Evolutionary conservation across 192 early-diverging fungal species (phyloP), one percentile per base, ranked within the genome.

Genomic region (Coemansia furcata): DNA sequence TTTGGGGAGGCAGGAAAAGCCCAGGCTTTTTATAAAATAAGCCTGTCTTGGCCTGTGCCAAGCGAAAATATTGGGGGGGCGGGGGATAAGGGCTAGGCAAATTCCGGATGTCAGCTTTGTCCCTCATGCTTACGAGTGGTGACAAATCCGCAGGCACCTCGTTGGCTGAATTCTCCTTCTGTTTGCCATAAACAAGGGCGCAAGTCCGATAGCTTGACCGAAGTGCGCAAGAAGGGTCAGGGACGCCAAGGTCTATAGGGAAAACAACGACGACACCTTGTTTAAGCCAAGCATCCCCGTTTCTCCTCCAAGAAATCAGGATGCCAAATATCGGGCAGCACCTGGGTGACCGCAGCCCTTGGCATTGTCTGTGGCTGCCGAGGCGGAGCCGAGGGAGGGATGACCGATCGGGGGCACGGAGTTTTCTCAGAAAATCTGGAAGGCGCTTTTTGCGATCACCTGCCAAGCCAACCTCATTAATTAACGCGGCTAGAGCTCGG

Each of bases 81-180:
- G 30, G 54, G 54, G 54, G 30, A 55, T 33, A 50, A 55, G 54
- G 30, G 54, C 54, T 14, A n/a, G 26, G 30, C 50, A 32, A 32
- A 55, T 17, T 55, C 54, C 54, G 10, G 30, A 23, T 50, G n/a
- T 23, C 47, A 6, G 19, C 47, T 23, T 23, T 55, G 54, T 55
- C 29, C 54, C 54, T 55, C 30, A 9, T 54, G 54, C 54, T 55
- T 55, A 55, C 54, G 54, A 7, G 54, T 35, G 54, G 33, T 55
- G 54, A 55, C 54, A 55, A 55, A 55, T 55, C 54, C 29, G 54
- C 33, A n/a, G 9, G 19, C n/a, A 21, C 7, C 46, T 19, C 46
- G 46, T 47, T 47, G 46, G 46, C 46, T 47, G 46, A 47, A 19
- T 19, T 8, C 46, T 17, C 17, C 17, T 17, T 6, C 37, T 55